These are phyloP conservation scores for Trichoderma citrinoviride DNA, from an alignment of 2,329 filamentous ascomycete genomes.

Conservation along the genomic window DNA sequence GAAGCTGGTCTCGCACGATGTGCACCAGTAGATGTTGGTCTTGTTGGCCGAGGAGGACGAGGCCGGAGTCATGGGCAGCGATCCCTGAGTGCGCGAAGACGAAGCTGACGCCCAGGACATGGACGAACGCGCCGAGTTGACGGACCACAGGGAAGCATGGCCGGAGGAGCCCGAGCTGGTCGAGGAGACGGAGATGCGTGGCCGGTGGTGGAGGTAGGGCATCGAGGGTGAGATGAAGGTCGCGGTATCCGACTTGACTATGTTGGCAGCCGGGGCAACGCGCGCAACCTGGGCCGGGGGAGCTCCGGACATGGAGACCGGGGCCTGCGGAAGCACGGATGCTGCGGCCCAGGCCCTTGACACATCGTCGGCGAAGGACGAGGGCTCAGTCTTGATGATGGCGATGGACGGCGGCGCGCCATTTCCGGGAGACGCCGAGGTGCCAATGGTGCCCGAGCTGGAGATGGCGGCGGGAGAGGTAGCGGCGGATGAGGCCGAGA, in stretches of 20 bases:
- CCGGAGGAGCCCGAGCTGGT: conserved; percentile 50
- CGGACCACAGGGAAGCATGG: conserved; percentile 48
- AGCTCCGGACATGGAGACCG: not conserved
- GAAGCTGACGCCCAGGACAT: conserved; percentile 42
- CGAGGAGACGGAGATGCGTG: conserved; percentile 49
- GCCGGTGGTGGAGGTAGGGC: conserved; percentile 41
- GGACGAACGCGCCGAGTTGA: conserved; percentile 40
- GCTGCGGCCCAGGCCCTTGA: conserved; percentile 20
- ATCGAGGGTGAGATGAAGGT: conserved; percentile 38
- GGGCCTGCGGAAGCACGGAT: conserved; percentile 2
- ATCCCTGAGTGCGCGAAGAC: conserved; percentile 37
- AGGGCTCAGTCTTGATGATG: conserved; percentile 20
- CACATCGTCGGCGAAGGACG: conserved; percentile 20
- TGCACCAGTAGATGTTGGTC: conserved; percentile 56
- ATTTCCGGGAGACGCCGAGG: conserved; percentile 22
- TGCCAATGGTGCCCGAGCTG: conserved; percentile 34
- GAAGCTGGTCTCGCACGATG: conserved; percentile 61
- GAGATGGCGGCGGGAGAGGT: conserved; percentile 26
- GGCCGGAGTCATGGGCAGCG: conserved; percentile 37
- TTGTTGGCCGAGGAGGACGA: conserved; percentile 35
- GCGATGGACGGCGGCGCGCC: conserved; percentile 18
- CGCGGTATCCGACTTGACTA: conserved; percentile 24
- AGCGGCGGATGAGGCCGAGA: conserved; percentile 23
- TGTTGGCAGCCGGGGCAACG: not conserved
- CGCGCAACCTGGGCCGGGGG: not conserved